Base-by-base conservation (phyloP, 2,329 filamentous ascomycete species). In the Colletotrichum endophyticum region DNA sequence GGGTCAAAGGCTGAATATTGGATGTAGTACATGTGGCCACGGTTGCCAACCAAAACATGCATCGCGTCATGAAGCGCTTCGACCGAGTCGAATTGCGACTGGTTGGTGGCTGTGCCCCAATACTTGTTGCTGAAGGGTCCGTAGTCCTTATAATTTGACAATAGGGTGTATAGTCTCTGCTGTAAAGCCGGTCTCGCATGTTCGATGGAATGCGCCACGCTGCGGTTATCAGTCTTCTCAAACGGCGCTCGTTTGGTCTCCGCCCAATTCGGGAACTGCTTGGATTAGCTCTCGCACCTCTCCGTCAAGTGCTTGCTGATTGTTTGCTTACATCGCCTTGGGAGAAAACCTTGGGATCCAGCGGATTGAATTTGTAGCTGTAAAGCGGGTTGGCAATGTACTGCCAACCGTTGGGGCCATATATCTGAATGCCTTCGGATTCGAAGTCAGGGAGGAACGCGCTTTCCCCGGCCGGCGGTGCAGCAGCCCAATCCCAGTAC, bases 1-100 rank as follows among this genome's bases (percentile, higher is more conserved):
- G 95, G 95, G 81, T 98, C 95, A 81, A 95, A 98, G 0, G 94
- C 91, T 3, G 95, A 94, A 79, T 94, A 94, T 22, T 92, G 91
- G 36, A 93, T 91, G 83, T 91, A 94, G 57, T 90, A 91, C 91
- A 94, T 94, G 80, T 95, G 94, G 3, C 94, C 93, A 44, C 89
- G 88, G 75, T 85, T 87, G 36, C 90, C 94, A 5, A 89, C 87
- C 66, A 90, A 87, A 36, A 89, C 89, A 78, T 94, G 92, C 53
- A 94, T 87, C 13, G 89, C 88, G 80, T 94, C 92, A 79, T 94
- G 92, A 6, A 94, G 84, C 1, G 90, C 89, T 82, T 94, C 92
- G 39, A 94, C 84, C 13, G 93, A 95, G 81, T 95, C 94, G 67
- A 89, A 89, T 15, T 87, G 87, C 7, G 84, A 85, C 49, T 88